Conservation (phyloP, 2,329 filamentous ascomycete species). For the Trichoderma sp. region DNA sequence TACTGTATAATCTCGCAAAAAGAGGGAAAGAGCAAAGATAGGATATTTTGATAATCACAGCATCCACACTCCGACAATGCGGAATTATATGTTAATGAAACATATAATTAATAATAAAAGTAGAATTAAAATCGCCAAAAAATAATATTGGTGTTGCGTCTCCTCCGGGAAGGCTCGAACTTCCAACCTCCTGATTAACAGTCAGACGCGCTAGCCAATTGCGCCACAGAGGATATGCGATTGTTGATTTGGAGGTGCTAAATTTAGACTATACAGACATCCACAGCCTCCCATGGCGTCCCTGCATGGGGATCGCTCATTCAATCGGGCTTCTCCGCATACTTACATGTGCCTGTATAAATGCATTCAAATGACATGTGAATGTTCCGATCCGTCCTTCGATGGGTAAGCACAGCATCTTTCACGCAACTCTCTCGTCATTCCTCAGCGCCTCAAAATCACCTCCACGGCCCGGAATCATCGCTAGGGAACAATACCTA, state of each 20-base stretch:
- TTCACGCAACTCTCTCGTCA: background rate
- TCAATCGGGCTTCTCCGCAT: background rate
- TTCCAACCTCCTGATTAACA: conserved; percentile 42
- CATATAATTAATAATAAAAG: background rate
- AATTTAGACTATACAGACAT: background rate
- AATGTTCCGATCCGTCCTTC: background rate
- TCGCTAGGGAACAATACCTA: background rate
- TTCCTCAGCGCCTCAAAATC: background rate
- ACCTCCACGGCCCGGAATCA: background rate
- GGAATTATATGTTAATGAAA: background rate
- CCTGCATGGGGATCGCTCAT: background rate
- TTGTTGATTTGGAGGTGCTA: background rate
- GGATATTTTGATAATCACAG: background rate
- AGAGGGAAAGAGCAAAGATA: background rate
- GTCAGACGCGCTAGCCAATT: conserved; percentile 60
- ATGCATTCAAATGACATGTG: conserved; percentile 2
- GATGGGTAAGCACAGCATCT: background rate
- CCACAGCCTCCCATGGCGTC: background rate
- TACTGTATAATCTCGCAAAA: background rate
- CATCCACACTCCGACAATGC: background rate
- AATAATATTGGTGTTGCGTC: background rate
- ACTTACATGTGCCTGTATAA: background rate
- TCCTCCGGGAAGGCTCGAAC: conserved; percentile 24
- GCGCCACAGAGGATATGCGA: conserved; percentile 39
- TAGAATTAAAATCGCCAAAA: background rate